Evolutionary conservation across 768 basidiomycete species (phyloP), one percentile per base, ranked within the genome.

Genomic region (Boletellus emodensis): DNA sequence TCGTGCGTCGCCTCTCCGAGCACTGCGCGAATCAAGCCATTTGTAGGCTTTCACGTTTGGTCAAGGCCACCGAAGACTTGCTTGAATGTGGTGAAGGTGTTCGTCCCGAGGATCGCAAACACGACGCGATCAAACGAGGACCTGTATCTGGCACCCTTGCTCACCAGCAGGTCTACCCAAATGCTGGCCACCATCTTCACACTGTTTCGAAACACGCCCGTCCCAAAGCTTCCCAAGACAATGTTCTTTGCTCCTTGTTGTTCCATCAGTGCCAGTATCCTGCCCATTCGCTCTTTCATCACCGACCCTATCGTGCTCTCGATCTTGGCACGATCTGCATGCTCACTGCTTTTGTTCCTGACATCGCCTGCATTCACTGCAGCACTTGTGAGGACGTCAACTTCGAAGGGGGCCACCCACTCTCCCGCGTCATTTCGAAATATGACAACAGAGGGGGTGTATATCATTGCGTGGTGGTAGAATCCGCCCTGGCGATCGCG

Each of bases 401-500:
- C 74, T 40, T 77, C 70, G 51, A 82, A 69, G 6, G 87, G 87
- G 36, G 74, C 68, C 10, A 75, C 61, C 76, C 75, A 81, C 12
- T 66, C 67, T 35, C 84, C 86, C 13, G 67, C 63, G 59, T 91
- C 85, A 54, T 82, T 75, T 13, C 85, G 80, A 54, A 90, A 78
- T 30, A 87, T 63, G 15, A 74, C 65, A 45, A 90, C 75, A 30
- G 71, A 68, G 1, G 87, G 86, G 12, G 85, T 84, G 59, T 82
- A 87, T 22, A 90, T 73, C 80, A 90, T 88, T 18, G 85, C 80
- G 63, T 90, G 83, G n/a, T 85, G 75, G 63, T 89, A 89, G 63
- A 79, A 85, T 0, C 83, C 82, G 7, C 71, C 74, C 41, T 72
- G 72, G 10, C 63, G 61, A 55, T 76, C 72, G 51, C 58, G 72